phyloP scores from a whole-genome alignment of 2,329 filamentous ascomycete genomes.

The Stagonosporopsis chrysanthemi region DNA sequence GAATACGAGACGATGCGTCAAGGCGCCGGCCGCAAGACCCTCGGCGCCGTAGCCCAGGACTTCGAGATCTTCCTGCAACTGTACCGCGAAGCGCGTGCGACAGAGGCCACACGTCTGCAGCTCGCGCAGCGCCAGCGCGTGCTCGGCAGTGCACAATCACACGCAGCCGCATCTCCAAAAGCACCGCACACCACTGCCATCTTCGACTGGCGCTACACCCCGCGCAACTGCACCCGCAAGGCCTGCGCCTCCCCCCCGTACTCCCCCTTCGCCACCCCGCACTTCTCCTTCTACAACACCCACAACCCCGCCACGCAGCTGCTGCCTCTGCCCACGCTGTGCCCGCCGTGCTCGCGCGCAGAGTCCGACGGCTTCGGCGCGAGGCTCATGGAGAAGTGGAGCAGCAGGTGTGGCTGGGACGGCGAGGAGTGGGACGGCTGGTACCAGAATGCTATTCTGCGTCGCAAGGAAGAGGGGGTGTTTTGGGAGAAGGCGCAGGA shows the following conservation, averaged over 20 bases:
- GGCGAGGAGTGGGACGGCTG: conserved; percentile 38
- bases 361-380: conserved; percentile 37
- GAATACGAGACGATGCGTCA: conserved; percentile 42
- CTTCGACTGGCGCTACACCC: conserved; percentile 40
- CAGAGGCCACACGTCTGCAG: conserved; percentile 22
- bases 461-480: conserved; percentile 31
- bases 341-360: conserved; percentile 34
- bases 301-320: conserved; percentile 24
- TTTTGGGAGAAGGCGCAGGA: conserved; percentile 45
- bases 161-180: not conserved
- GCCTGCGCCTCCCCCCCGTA: conserved; percentile 30
- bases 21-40: conserved; percentile 44
- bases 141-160: conserved; percentile 11
- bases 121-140: conserved; percentile 23
- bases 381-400: conserved; percentile 31
- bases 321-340: conserved; percentile 32
- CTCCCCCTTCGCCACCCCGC: conserved; percentile 34
- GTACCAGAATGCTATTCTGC: conserved; percentile 27
- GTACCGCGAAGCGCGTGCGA: conserved; percentile 25
- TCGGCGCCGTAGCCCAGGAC: conserved; percentile 37
- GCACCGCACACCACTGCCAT: conserved; percentile 4
- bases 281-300: conserved; percentile 36
- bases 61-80: conserved; percentile 34
- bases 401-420: conserved; percentile 30
- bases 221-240: conserved; percentile 35